Conservation (phyloP, 2,329 filamentous ascomycete genomes). For the Peltaster fructicola region DNA sequence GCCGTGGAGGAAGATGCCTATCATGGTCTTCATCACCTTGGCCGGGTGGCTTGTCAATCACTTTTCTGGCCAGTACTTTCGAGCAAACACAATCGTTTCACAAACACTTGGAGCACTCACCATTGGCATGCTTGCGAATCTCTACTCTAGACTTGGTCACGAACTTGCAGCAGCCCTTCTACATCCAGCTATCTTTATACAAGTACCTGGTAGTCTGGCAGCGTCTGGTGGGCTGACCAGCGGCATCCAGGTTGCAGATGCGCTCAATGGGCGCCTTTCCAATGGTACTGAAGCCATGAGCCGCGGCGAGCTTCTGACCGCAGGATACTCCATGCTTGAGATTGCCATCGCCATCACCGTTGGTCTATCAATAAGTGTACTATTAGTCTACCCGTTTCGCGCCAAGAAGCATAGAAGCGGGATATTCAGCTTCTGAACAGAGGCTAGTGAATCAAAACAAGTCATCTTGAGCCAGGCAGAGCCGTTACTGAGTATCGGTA, state of each 20-base stretch:
- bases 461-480: no score
- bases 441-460: no score
- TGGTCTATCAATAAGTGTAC: conserved; percentile 1
- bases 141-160: conserved; percentile 1
- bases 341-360: conserved; percentile 1
- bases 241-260: neutral
- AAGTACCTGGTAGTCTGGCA: neutral
- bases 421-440: conserved; percentile 1
- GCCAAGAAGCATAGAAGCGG: neutral
- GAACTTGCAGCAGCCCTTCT: neutral
- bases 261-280: neutral
- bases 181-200: neutral
- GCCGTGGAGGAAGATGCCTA: conserved; percentile 1
- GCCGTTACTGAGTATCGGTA: no score
- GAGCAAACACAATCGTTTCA: neutral
- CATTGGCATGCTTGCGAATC: neutral
- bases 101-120: conserved; percentile 1
- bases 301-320: neutral
- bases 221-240: neutral
- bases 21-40: conserved; percentile 1
- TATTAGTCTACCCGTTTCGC: neutral
- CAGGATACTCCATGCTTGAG: conserved; percentile 1
- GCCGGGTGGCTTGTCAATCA: conserved; percentile 1
- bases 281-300: neutral
- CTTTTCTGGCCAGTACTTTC: conserved; percentile 1